Evolutionary conservation across 164 flowering plant species (phyloP).

Genomic region (Stephania cephalantha): DNA sequence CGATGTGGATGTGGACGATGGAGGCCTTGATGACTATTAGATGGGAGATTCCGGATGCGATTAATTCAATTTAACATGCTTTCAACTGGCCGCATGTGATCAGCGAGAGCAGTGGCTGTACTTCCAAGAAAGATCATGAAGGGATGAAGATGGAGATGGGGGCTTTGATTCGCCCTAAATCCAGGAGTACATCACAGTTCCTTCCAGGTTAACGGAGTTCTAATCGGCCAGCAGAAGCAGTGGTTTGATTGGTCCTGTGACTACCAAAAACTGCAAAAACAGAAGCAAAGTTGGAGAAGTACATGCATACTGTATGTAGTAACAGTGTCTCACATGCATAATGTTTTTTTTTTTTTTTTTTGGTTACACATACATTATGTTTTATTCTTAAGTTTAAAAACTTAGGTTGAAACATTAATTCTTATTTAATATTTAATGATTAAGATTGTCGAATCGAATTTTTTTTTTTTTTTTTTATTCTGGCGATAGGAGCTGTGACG

Average conservation of each 20-base stretch:
- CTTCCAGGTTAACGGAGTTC: neutral
- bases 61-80: neutral
- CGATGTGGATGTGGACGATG: constrained; percentile 32
- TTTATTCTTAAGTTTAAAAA: too few species aligned
- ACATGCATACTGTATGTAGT: too few species aligned
- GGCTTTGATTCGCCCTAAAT: neutral
- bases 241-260: too few species aligned
- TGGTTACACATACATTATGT: too few species aligned
- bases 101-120: neutral
- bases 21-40: constrained; percentile 36
- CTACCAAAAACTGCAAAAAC: too few species aligned
- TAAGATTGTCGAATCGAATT: too few species aligned
- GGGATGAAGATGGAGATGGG: neutral
- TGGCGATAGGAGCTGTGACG: too few species aligned
- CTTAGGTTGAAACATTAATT: too few species aligned
- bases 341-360: too few species aligned
- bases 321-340: too few species aligned
- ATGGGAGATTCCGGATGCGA: neutral
- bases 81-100: neutral
- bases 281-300: neutral
- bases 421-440: too few species aligned
- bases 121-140: neutral
- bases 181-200: neutral
- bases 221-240: neutral
- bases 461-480: too few species aligned